Evolutionary conservation across 2,329 filamentous ascomycete genomes (phyloP).

Genomic region (Fusarium torulosum): DNA sequence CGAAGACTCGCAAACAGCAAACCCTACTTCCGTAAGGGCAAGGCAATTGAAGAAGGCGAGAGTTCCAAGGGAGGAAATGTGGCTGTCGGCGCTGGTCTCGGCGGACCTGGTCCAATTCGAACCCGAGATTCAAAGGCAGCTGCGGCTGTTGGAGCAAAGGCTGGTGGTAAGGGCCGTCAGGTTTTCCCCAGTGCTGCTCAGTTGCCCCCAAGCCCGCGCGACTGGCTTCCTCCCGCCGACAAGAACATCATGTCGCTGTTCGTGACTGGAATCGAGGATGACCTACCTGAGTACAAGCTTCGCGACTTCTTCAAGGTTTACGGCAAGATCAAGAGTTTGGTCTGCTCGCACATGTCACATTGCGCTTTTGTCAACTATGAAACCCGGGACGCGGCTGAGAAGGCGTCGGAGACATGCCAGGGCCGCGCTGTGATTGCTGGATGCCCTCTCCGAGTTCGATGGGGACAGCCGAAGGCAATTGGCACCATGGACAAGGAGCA

Average conservation of each 20-base stretch:
- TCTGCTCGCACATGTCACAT: constrained; percentile 97
- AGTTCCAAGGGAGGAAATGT: constrained; percentile 59
- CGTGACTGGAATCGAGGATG: constrained; percentile 94
- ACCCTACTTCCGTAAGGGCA: constrained; percentile 92
- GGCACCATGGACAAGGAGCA: constrained; percentile 93
- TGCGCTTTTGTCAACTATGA: constrained; percentile 97
- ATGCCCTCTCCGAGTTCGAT: constrained; percentile 89
- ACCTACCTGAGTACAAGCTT: constrained; percentile 91
- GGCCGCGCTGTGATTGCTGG: constrained; percentile 91
- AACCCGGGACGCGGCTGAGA: constrained; percentile 85
- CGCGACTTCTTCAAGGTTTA: constrained; percentile 90
- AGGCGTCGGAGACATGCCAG: constrained; percentile 84
- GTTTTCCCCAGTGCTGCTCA: constrained; percentile 78
- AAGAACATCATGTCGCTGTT: constrained; percentile 92
- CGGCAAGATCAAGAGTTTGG: constrained; percentile 89
- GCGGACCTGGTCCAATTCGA: constrained; percentile 81
- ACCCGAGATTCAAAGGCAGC: constrained; percentile 74
- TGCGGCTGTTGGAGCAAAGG: constrained; percentile 61
- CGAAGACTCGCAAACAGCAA: constrained; percentile 89
- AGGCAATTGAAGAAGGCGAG: constrained; percentile 70
- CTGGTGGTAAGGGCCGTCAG: constrained; percentile 61
- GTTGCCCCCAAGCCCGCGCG: constrained; percentile 82
- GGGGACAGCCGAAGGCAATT: constrained; percentile 92
- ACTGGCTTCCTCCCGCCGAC: constrained; percentile 87
- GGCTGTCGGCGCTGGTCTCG: constrained; percentile 67